Evolutionary conservation across 371 early-diverging fungal species (phyloP), one percentile per base, ranked within the genome.

Genomic region (Zychaea mexicana): DNA sequence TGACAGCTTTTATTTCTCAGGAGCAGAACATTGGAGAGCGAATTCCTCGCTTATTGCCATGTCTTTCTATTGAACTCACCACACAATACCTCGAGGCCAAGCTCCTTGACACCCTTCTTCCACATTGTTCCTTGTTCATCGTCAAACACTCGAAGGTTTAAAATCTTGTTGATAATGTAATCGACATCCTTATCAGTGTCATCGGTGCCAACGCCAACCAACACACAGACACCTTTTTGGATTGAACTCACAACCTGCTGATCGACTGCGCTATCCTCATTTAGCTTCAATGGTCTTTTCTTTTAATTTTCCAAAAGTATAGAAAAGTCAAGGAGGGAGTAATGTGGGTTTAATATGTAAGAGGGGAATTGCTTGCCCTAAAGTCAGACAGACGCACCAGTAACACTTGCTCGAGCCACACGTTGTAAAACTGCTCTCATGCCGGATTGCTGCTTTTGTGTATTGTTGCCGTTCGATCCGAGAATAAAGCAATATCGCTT

Each of bases 121-220:
- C 94, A 94, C 86, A 85, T 85, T 36, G 64, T 69, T 5, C 83
- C 85, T 24, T 69, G 63, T 36, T 77, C 79, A 27, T 89, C 89
- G 33, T 89, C 85, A 66, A 93, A 94, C 3, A 94, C 82, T n/a
- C 91, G 83, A 17, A 93, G 72, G 52, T 83, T 86, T 6, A 94
- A 81, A 27, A 94, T 78, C 71, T 93, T 94, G 31, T 81, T 72
- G 27, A 87, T 74, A 84, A 92, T 87, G 66, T 82, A 87, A 27
- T 92, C 92, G 47, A 92, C 66, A 68, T 94, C 94, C 21, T 89
- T 86, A 7, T 76, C 70, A 0, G 87, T 89, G 64, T 94, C 95
- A 53, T 89, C 86, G 13, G 78, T 70, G 32, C 82, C 84, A 57
- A 94, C 86, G 3, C 94, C 94, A 7, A 94, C 74, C 15, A 94